Base-by-base conservation (phyloP, 1,284 basidiomycete genomes). In the Pseudozyma flocculosa region DNA sequence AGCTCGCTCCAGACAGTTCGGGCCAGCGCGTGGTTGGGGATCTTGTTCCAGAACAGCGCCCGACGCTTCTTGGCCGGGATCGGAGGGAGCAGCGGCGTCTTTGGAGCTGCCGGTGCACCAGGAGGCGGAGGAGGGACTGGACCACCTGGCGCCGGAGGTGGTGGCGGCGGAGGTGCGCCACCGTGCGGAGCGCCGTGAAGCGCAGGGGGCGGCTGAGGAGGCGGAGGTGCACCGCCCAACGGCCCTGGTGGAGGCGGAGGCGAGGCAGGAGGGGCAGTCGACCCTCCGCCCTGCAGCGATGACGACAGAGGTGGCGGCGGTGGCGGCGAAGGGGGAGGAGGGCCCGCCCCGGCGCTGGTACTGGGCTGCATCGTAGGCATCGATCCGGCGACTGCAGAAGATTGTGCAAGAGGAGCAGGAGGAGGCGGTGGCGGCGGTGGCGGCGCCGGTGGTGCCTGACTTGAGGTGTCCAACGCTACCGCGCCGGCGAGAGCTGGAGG, bases 21-120 rank as follows among this genome's bases (percentile, higher is more conserved):
- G 17, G 73, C 66, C 3, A 83, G 73, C 10, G 77, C 72, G 18
- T 82, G 73, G 7, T 78, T 78, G 8, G 83, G 79, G 9, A 92
- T 61, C 71, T 94, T 93, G 63, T 86, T 88, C 91, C 92, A 94
- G 78, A 92, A 92, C 79, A 94, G 90, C 0, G 90, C 54, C 38
- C 60, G 61, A 36, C 92, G 78, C 54, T 86, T 85, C 73, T 86
- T 87, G 2, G 78, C 70, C 17, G 84, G 85, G 34, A 75, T 45
- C 1, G 49, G 38, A 10, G 62, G 58, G 21, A 62, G 50, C 26
- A 43, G 22, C 2, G 61, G 55, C 24, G 61, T 56, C 34, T 57
- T 58, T 38, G 63, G 60, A 29, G 36, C 17, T 17, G 40, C 21
- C 7, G 46, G 54, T 29, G 43, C 53, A 17, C 41, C 53, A 17